Evolutionary conservation across 164 flowering plant genomes (phyloP).

Genomic region (Vitis vinifera): DNA sequence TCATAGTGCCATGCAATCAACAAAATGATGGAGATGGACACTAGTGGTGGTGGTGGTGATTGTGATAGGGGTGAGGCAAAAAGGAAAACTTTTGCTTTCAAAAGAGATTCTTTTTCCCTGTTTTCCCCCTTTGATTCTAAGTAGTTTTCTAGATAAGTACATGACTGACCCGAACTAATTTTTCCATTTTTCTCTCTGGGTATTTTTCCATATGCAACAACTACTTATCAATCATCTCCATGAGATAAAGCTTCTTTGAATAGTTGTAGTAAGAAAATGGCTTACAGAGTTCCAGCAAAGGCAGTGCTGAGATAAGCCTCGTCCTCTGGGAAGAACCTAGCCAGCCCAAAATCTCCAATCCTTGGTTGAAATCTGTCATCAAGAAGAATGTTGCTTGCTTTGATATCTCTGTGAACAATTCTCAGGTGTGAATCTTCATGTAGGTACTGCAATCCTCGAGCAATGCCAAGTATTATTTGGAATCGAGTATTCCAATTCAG

Average conservation of each 20-base stretch:
- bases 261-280: not conserved
- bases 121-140: too few species aligned
- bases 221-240: not conserved
- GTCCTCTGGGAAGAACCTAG: slow-evolving; percentile 73
- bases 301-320: slow-evolving; percentile 65
- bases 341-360: slow-evolving; percentile 71
- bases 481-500: slow-evolving; percentile 48
- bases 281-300: slow-evolving; percentile 79
- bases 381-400: slow-evolving; percentile 75
- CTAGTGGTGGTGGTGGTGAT: too few species aligned
- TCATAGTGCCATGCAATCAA: too few species aligned
- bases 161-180: too few species aligned
- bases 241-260: not conserved
- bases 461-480: slow-evolving; percentile 60
- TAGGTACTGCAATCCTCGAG: slow-evolving; percentile 64
- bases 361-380: slow-evolving; percentile 61
- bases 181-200: too few species aligned
- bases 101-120: too few species aligned
- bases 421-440: slow-evolving; percentile 68
- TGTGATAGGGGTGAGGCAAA: too few species aligned
- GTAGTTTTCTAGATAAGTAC: too few species aligned
- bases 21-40: too few species aligned
- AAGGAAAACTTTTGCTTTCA: too few species aligned
- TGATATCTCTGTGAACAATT: slow-evolving; percentile 70
- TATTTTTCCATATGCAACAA: too few species aligned